Conservation (phyloP, 352 stramenopile genomes). For the Chrysophaeum taylorii region DNA sequence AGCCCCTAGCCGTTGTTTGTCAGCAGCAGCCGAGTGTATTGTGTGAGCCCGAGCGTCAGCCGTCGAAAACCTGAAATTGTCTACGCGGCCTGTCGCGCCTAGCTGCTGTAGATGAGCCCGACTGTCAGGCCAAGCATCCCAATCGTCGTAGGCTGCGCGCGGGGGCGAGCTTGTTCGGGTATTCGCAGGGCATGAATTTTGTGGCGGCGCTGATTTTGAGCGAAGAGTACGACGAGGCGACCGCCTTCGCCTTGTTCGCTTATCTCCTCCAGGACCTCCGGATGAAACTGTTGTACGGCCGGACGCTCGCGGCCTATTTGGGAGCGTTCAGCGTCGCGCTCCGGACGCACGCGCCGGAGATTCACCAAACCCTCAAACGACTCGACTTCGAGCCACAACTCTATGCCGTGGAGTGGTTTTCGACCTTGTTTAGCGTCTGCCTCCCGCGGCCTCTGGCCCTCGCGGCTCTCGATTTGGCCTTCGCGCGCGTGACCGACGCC, state of each 20-base stretch:
- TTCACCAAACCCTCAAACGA: background rate
- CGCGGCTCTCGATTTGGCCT: background rate
- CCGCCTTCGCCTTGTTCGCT: background rate
- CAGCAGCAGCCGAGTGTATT: too few relatives aligned
- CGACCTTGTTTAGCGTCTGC: background rate
- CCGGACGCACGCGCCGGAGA: background rate
- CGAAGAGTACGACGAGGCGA: background rate
- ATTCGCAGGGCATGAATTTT: constrained; percentile 10
- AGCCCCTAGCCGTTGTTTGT: too few relatives aligned
- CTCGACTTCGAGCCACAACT: constrained; percentile 1
- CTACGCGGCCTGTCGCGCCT: too few relatives aligned
- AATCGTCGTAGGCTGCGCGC: too few relatives aligned
- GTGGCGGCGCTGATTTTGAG: background rate
- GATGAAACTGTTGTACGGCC: background rate
- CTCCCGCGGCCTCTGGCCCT: background rate
- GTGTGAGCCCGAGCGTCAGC: too few relatives aligned
- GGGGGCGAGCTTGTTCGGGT: background rate
- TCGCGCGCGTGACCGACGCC: background rate
- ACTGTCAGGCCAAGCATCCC: too few relatives aligned
- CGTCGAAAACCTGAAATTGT: too few relatives aligned
- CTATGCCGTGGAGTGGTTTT: constrained; percentile 12
- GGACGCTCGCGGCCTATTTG: background rate
- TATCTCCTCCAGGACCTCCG: background rate
- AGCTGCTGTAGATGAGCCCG: too few relatives aligned
- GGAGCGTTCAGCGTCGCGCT: background rate